Evolutionary conservation across 2,329 filamentous ascomycete genomes (phyloP).

Genomic region (Sporothrix humicola): DNA sequence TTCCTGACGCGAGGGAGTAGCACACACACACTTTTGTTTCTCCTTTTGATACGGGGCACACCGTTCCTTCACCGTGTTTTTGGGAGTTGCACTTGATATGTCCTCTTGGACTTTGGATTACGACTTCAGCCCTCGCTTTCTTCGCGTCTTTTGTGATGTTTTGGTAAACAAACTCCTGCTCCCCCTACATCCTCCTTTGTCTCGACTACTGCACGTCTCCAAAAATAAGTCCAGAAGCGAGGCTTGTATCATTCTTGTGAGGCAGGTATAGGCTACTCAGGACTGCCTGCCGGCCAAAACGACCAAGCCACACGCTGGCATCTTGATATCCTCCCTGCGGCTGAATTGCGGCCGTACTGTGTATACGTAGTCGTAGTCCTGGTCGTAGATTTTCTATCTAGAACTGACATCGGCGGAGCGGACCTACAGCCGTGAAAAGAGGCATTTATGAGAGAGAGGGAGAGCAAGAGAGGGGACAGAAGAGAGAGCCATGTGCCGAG

Average conservation of each 20-base stretch:
- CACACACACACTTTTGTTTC: not conserved
- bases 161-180: not conserved
- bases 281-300: not conserved
- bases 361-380: no score
- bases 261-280: not conserved
- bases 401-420: not conserved
- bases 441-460: not conserved
- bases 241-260: not conserved
- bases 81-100: not conserved
- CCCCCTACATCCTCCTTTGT: not conserved
- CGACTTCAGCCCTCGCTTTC: not conserved
- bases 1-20: constrained; percentile 4
- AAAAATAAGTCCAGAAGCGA: not conserved
- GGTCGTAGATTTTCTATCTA: not conserved
- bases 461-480: no score
- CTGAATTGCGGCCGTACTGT: not conserved
- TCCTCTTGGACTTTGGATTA: no score
- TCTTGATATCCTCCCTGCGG: not conserved
- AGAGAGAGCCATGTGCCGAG: no score
- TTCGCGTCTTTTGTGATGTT: constrained; percentile 3
- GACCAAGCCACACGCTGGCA: not conserved
- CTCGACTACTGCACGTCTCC: not conserved
- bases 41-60: constrained; percentile 14
- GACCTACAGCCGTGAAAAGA: not conserved
- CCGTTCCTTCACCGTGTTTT: constrained; percentile 26